A percentile compares a stretch with the other conserved stretches of the same genome.
These are phyloP conservation scores for Cutaneotrichosporon curvatum DNA, from an alignment of 1,284 basidiomycete genomes.

Conservation along the genomic window DNA sequence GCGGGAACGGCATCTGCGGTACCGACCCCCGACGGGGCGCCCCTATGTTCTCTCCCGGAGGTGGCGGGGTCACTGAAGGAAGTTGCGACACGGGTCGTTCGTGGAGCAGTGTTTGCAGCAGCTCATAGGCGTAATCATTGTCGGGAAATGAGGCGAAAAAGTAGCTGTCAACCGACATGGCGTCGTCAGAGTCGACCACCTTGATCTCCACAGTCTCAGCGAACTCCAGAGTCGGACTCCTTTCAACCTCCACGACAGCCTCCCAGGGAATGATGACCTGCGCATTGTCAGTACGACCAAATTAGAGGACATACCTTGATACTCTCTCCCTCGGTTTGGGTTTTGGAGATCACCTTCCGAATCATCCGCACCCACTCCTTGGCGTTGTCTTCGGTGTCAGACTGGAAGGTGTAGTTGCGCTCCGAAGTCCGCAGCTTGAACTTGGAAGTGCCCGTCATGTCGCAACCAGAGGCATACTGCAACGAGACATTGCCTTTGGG, in stretches of 20 bases:
- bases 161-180: constrained; percentile 74
- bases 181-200: constrained; percentile 73
- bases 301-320: constrained; percentile 46
- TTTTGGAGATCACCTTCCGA: constrained; percentile 79
- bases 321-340: constrained; percentile 89
- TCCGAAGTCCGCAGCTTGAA: constrained; percentile 74
- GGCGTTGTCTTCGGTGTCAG: constrained; percentile 70
- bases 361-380: constrained; percentile 93
- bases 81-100: constrained; percentile 47
- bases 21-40: too few relatives aligned
- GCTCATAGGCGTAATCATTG: constrained; percentile 62
- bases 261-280: constrained; percentile 94
- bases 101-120: constrained; percentile 66
- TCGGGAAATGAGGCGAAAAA: constrained; percentile 76
- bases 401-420: constrained; percentile 62
- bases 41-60: too few relatives aligned
- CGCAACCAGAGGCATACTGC: constrained; percentile 83
- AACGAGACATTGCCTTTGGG: constrained; percentile 90
- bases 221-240: constrained; percentile 80
- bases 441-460: constrained; percentile 62
- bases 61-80: constrained; percentile 23
- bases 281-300: not conserved
- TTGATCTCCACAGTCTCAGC: constrained; percentile 88
- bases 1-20: not conserved
- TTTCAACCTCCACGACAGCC: constrained; percentile 78